Evolutionary conservation across 768 basidiomycete genomes (phyloP).

Genomic region (Lactarius trivialis): DNA sequence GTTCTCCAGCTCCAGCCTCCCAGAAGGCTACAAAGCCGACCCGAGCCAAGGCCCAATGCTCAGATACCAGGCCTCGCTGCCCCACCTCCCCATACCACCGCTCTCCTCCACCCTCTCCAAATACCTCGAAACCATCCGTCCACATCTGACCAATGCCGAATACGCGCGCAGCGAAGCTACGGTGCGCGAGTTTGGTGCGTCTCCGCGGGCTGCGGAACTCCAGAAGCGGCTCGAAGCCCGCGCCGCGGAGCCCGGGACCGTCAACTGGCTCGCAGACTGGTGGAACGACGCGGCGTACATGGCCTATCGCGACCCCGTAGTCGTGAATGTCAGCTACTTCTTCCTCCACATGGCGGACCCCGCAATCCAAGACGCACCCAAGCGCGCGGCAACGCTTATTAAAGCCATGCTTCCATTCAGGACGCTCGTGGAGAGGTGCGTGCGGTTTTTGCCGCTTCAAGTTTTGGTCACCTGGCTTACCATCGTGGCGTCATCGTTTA

Average conservation of each 20-base stretch:
- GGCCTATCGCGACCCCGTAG: conserved; percentile 83
- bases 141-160: conserved; percentile 62
- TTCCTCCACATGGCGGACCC: conserved; percentile 78
- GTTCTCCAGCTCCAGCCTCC: conserved; percentile 23
- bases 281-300: conserved; percentile 94
- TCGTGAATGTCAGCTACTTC: conserved; percentile 92
- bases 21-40: conserved; percentile 48
- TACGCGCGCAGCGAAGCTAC: conserved; percentile 50
- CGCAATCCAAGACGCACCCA: conserved; percentile 46
- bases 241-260: conserved; percentile 49
- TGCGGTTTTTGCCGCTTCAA: background rate
- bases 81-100: conserved; percentile 76
- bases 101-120: conserved; percentile 78
- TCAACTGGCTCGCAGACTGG: conserved; percentile 95
- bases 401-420: conserved; percentile 85
- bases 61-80: conserved; percentile 65
- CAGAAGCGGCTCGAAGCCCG: conserved; percentile 74
- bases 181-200: conserved; percentile 63
- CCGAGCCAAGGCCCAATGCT: conserved; percentile 60
- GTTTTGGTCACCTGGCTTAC: too few species aligned
- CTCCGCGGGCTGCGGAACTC: conserved; percentile 61
- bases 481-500: too few species aligned
- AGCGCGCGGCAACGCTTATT: conserved; percentile 74
- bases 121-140: conserved; percentile 81
- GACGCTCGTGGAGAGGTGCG: conserved; percentile 70